Evolutionary conservation across 192 early-diverging fungal species (phyloP).

Genomic region (Coemansia sp.): DNA sequence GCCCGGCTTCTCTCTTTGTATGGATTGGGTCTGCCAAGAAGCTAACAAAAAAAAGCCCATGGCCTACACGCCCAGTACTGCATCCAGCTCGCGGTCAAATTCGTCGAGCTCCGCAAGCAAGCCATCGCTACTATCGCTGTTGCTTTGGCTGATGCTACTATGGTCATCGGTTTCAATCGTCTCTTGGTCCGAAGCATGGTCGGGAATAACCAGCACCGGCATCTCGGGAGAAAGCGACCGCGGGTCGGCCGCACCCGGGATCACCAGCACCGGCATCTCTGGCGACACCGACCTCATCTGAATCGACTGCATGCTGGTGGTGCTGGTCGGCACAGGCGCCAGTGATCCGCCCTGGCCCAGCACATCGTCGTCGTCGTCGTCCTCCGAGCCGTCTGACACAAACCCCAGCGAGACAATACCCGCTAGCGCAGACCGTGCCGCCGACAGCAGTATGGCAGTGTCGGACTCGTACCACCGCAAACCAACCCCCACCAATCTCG

Average conservation of each 20-base stretch:
- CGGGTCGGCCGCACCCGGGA: background rate
- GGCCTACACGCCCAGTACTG: slow-evolving; percentile 4
- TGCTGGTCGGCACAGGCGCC: too few relatives aligned
- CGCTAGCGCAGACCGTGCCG: slow-evolving; percentile 13
- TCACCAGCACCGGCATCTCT: background rate
- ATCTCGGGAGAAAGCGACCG: slow-evolving; percentile 34
- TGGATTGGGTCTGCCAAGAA: background rate
- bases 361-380: slow-evolving; percentile 1
- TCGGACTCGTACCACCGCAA: slow-evolving; percentile 37
- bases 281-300: background rate
- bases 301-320: background rate
- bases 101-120: slow-evolving; percentile 40
- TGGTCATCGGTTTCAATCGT: background rate
- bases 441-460: slow-evolving; percentile 1
- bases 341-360: too few relatives aligned
- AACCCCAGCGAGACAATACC: slow-evolving; percentile 21
- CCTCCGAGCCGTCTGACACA: background rate
- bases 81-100: slow-evolving; percentile 45
- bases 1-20: background rate
- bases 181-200: background rate
- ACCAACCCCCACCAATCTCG: background rate
- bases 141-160: background rate
- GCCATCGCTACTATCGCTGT: background rate
- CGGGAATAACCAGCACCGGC: slow-evolving; percentile 29
- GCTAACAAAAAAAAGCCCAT: too few relatives aligned